Percentiles rank a stretch among this genome's conserved stretches.
phyloP scores from a whole-genome alignment of 2,329 filamentous ascomycete species.

The Trichoderma sp. region DNA sequence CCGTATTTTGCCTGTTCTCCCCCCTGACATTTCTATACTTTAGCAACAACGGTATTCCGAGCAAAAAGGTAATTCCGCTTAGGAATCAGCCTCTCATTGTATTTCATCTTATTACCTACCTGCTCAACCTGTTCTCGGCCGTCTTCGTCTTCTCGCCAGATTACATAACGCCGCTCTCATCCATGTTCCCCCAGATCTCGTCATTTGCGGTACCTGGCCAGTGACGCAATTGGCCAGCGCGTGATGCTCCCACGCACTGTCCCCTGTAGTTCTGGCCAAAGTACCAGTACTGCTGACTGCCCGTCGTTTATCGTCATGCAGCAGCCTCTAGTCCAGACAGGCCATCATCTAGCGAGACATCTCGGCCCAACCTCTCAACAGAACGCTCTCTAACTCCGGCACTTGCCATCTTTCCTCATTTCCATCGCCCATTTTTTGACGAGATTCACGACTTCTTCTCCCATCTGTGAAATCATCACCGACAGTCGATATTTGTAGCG shows the following conservation, averaged over 20 bases:
- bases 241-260: conserved; percentile 21
- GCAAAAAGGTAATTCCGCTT: background rate
- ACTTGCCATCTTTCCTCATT: background rate
- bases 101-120: background rate
- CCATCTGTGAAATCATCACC: background rate
- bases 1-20: background rate
- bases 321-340: background rate
- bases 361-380: conserved; percentile 22
- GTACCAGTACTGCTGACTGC: conserved; percentile 15
- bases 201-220: background rate
- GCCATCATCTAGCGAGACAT: conserved; percentile 13
- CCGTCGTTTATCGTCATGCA: conserved; percentile 19
- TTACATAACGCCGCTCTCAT: conserved; percentile 2
- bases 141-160: background rate
- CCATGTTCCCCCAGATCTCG: background rate
- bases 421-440: background rate
- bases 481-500: background rate
- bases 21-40: background rate
- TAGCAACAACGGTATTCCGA: background rate
- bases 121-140: background rate
- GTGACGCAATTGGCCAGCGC: conserved; percentile 22
- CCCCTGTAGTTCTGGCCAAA: background rate
- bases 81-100: background rate
- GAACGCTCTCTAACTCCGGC: conserved; percentile 2
- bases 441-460: background rate